These are phyloP conservation scores for Phytophthora cactorum DNA, from an alignment of 352 stramenopile species.

Conservation along the genomic window DNA sequence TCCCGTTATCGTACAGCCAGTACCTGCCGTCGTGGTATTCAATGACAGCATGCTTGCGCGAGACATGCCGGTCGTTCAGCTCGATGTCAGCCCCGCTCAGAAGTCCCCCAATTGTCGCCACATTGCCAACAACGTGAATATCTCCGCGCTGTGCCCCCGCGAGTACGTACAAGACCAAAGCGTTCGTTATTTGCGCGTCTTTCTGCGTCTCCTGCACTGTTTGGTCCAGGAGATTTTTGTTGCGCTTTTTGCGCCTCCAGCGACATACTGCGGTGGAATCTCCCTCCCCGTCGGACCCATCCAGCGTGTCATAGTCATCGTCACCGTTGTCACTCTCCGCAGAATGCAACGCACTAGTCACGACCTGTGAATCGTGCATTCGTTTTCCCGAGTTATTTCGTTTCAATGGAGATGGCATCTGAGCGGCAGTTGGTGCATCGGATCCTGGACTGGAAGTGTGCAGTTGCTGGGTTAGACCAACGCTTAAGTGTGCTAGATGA, in stretches of 20 bases:
- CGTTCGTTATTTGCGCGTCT: conserved; percentile 54
- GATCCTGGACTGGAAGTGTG: neutral
- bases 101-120: conserved; percentile 58
- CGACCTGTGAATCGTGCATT: conserved; percentile 43
- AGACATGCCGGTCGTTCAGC: conserved; percentile 74
- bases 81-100: conserved; percentile 71
- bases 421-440: neutral
- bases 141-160: conserved; percentile 75
- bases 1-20: conserved; percentile 76
- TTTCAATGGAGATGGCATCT: conserved; percentile 19
- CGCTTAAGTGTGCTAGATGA: conserved; percentile 35
- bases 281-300: conserved; percentile 15
- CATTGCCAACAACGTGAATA: conserved; percentile 77
- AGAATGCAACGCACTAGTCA: conserved; percentile 36
- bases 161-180: conserved; percentile 82
- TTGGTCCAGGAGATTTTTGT: conserved; percentile 70
- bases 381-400: conserved; percentile 30
- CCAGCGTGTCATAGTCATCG: conserved; percentile 10
- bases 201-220: conserved; percentile 61
- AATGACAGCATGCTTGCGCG: conserved; percentile 63
- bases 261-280: conserved; percentile 39
- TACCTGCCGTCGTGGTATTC: conserved; percentile 75
- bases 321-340: conserved; percentile 20
- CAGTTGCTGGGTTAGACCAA: conserved; percentile 8
- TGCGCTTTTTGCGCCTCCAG: conserved; percentile 82